These are phyloP conservation scores for Colletotrichum incanum DNA, from an alignment of 2,329 filamentous ascomycete species.

Conservation along the genomic window DNA sequence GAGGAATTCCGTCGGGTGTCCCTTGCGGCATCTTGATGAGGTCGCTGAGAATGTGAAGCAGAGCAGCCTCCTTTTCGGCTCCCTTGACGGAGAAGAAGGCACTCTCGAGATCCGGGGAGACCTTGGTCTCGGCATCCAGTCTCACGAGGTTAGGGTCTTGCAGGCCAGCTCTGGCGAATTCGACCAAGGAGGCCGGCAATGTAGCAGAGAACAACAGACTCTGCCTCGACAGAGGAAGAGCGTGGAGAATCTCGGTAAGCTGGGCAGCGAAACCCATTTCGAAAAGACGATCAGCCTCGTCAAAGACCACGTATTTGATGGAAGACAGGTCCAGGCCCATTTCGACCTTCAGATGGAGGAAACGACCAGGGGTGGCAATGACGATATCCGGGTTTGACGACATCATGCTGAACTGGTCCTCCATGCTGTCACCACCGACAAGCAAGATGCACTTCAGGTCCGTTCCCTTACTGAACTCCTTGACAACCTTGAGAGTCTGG, in stretches of 20 bases:
- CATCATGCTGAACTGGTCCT: slow-evolving; percentile 96
- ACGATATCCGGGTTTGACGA: slow-evolving; percentile 96
- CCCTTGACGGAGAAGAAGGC: slow-evolving; percentile 96
- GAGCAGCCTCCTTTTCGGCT: slow-evolving; percentile 92
- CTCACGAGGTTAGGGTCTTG: slow-evolving; percentile 93
- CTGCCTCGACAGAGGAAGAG: slow-evolving; percentile 86
- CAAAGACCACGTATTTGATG: slow-evolving; percentile 94
- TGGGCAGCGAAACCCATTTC: slow-evolving; percentile 99
- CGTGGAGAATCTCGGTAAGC: slow-evolving; percentile 91
- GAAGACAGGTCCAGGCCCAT: slow-evolving; percentile 94
- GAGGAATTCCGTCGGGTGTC: slow-evolving; percentile 67
- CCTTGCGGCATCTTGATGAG: slow-evolving; percentile 91
- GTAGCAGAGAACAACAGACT: slow-evolving; percentile 97
- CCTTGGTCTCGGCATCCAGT: slow-evolving; percentile 93
- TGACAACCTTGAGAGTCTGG: slow-evolving; percentile 96
- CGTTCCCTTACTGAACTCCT: slow-evolving; percentile 91
- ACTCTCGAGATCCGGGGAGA: slow-evolving; percentile 95
- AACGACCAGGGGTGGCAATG: slow-evolving; percentile 96
- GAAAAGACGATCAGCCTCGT: slow-evolving; percentile 96
- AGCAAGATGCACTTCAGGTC: slow-evolving; percentile 92
- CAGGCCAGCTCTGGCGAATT: slow-evolving; percentile 93
- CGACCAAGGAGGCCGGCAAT: slow-evolving; percentile 91
- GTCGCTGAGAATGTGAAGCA: slow-evolving; percentile 90
- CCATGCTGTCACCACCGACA: slow-evolving; percentile 94
- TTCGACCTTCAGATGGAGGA: slow-evolving; percentile 96